A percentile compares a stretch with the other conserved stretches of the same genome.
Evolutionary conservation across 2,329 filamentous ascomycete genomes (phyloP).

Genomic region (Lachnellula arida): DNA sequence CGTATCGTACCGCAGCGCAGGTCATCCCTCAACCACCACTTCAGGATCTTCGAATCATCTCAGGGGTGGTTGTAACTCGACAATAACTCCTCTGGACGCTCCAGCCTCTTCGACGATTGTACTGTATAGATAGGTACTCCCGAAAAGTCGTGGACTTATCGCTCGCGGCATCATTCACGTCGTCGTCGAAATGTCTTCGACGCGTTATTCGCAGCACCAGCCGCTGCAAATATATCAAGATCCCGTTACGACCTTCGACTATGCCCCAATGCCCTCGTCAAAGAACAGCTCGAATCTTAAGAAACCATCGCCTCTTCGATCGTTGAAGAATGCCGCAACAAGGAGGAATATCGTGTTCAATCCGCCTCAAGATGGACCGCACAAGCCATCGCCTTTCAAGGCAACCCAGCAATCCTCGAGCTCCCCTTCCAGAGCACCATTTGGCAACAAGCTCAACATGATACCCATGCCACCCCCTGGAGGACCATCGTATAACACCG

Average conservation of each 20-base stretch:
- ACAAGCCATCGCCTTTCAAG: constrained; percentile 67
- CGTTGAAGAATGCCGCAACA: constrained; percentile 35
- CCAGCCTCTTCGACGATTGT: constrained; percentile 8
- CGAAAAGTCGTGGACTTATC: neutral
- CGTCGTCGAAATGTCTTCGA: constrained; percentile 44
- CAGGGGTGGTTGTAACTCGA: too few relatives aligned
- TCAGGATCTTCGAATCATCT: constrained; percentile 14
- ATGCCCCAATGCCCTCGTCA: constrained; percentile 29
- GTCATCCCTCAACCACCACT: constrained; percentile 18
- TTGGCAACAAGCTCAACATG: constrained; percentile 60
- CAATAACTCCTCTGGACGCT: constrained; percentile 4
- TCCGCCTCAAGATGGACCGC: constrained; percentile 47
- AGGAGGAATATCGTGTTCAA: constrained; percentile 64
- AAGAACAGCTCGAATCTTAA: constrained; percentile 20
- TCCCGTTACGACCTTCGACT: constrained; percentile 40
- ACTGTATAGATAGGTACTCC: neutral
- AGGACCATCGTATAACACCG: constrained; percentile 50
- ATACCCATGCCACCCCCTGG: constrained; percentile 63
- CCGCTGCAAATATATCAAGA: constrained; percentile 57
- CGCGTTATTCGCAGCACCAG: constrained; percentile 44
- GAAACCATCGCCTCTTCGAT: constrained; percentile 36
- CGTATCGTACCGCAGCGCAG: too few relatives aligned
- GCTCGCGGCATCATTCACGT: constrained; percentile 30
- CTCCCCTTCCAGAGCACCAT: constrained; percentile 58
- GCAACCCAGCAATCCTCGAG: constrained; percentile 47